Conservation (phyloP, 108 stramenopile species). For the Pseudonitzschia delicatissima region DNA sequence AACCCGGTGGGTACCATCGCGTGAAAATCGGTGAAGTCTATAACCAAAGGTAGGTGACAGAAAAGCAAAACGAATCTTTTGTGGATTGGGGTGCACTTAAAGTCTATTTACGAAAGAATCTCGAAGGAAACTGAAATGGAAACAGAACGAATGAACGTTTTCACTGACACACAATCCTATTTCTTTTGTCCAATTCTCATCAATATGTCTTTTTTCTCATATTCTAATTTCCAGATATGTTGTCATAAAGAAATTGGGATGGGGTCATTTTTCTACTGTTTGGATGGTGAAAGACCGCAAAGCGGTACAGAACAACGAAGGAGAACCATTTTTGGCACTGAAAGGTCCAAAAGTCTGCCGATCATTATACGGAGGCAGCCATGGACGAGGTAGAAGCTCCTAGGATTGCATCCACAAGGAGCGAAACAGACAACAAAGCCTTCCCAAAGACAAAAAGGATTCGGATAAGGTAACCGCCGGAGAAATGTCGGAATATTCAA, state of each 20-base stretch:
- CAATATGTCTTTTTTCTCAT: too few species aligned
- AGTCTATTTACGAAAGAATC: too few species aligned
- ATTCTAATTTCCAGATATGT: slow-evolving; percentile 71
- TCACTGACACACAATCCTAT: background rate
- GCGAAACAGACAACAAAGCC: slow-evolving; percentile 51
- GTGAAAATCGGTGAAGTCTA: slow-evolving; percentile 94
- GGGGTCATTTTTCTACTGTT: slow-evolving; percentile 99
- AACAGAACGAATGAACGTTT: background rate
- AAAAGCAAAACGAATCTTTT: background rate
- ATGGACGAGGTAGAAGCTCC: slow-evolving; percentile 96
- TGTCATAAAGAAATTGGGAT: slow-evolving; percentile 96
- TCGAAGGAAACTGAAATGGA: background rate
- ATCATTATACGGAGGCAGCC: slow-evolving; percentile 97
- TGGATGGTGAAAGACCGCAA: slow-evolving; percentile 90
- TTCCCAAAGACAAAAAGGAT: slow-evolving; percentile 26
- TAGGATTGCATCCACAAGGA: slow-evolving; percentile 81
- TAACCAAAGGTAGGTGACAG: slow-evolving; percentile 75
- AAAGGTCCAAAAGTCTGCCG: slow-evolving; percentile 98
- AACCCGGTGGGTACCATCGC: slow-evolving; percentile 93
- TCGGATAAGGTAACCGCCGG: slow-evolving; percentile 48
- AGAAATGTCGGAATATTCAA: slow-evolving; percentile 64
- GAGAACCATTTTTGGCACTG: slow-evolving; percentile 73
- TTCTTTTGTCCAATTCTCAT: too few species aligned
- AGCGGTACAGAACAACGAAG: slow-evolving; percentile 32
- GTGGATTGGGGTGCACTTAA: background rate